Base-by-base conservation (phyloP, 805 yeast species). In the Kazachstania taianensis region DNA sequence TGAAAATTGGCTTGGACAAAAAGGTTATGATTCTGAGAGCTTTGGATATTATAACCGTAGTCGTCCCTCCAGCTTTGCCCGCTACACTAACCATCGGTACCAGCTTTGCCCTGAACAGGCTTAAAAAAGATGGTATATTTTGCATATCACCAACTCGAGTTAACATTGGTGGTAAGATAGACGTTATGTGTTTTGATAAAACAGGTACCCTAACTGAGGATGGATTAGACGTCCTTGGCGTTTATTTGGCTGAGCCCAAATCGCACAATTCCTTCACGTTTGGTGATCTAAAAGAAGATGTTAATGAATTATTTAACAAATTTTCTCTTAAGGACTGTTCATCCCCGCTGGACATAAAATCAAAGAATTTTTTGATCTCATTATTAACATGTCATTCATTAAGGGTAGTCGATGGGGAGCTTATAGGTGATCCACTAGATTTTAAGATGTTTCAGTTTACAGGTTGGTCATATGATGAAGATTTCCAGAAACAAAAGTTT, bases 201-300 rank as follows among this genome's bases (percentile, higher is more conserved):
- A 92, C 99, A 0, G 99, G 99, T 3, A 92, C 99, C 0, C 65
- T 92, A 43, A 92, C 99, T 0, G 97, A 92, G 52, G 98, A 92
- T 55, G 97, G 97, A 0, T 66, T 92, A 25, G 97, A 89, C 55
- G 83, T 92, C 3, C 66, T 86, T 49, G 81, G 83, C 6, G 67
- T 75, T n/a, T 78, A 72, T 38, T 40, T 44, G 19, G 53, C 43
- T 7, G 44, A 46, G 28, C 53, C 58, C 7, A 35, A 25, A 8
- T 32, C 42, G 2, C 45, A 37, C 20, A 41, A 38, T 13, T 41
- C 43, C 3, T 46, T 37, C n/a, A 41, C 41, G 14, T 57, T 62
- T 31, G 51, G 59, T 17, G 46, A 43, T 2, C 35, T 63, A 20
- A 42, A 52, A 6, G 48, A 38, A 4, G 44, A 43, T 31, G 45